A percentile compares a stretch with the other conserved stretches of the same genome.
Conservation (phyloP, 768 basidiomycete species). For the Hemileccinum impolitum region DNA sequence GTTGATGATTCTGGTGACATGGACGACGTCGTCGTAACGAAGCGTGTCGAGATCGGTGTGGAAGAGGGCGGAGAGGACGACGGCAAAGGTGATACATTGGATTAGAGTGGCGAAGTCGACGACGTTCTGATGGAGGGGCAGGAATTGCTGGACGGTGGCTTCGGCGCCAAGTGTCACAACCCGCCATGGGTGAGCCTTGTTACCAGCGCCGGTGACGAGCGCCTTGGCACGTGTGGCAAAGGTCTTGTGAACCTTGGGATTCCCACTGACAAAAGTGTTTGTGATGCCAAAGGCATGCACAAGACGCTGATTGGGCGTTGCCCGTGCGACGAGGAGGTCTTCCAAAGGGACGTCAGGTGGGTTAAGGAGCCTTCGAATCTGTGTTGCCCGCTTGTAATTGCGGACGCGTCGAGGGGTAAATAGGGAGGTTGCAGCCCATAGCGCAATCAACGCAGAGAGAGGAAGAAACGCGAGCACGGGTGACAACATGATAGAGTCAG, state of each 20-base stretch:
- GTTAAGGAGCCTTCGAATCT: constrained; percentile 14
- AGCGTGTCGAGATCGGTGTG: constrained; percentile 30
- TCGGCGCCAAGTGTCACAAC: constrained; percentile 14
- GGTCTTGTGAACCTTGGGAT: constrained; percentile 27
- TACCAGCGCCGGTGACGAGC: constrained; percentile 12
- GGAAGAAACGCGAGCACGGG: not conserved
- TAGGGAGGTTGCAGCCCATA: constrained; percentile 1
- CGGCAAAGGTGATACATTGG: constrained; percentile 41
- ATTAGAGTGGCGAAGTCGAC: constrained; percentile 38
- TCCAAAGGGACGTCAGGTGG: constrained; percentile 12
- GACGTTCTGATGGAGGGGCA: not conserved
- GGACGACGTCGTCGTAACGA: constrained; percentile 33
- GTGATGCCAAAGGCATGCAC: constrained; percentile 30
- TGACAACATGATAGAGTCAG: not conserved
- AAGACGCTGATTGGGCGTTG: constrained; percentile 22
- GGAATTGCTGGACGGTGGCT: constrained; percentile 11
- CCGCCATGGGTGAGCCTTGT: constrained; percentile 12
- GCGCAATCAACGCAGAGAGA: not conserved
- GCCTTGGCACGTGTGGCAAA: constrained; percentile 24
- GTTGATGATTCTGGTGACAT: constrained; percentile 41
- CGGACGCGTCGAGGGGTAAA: constrained; percentile 1
- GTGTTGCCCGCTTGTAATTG: constrained; percentile 1
- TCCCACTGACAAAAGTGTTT: constrained; percentile 51
- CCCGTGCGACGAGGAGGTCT: constrained; percentile 17
- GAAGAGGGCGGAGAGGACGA: constrained; percentile 42